Conservation (phyloP, 2,329 filamentous ascomycete species). For the Thielaviopsis ethacetica region DNA sequence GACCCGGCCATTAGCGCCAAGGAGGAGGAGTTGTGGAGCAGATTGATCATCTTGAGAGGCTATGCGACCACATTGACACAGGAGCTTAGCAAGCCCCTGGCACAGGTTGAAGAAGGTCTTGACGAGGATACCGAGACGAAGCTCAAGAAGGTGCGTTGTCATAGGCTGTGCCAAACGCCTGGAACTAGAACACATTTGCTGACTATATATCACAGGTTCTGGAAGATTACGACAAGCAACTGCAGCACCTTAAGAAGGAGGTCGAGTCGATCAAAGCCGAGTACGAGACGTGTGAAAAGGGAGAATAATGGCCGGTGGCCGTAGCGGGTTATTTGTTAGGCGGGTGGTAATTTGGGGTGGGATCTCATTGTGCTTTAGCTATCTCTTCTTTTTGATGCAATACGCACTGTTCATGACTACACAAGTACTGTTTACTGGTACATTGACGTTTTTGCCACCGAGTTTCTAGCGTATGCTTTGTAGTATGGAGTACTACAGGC, state of each 20-base stretch:
- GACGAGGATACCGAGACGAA: slow-evolving; percentile 55
- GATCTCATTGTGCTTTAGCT: too few relatives aligned
- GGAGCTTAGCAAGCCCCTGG: slow-evolving; percentile 54
- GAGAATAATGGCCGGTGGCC: slow-evolving; percentile 12
- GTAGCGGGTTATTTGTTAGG: background rate
- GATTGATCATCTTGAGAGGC: slow-evolving; percentile 58
- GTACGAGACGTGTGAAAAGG: slow-evolving; percentile 38
- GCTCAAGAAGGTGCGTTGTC: slow-evolving; percentile 52
- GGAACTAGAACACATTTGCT: too few relatives aligned
- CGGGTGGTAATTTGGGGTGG: background rate
- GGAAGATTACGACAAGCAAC: slow-evolving; percentile 67
- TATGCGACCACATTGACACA: slow-evolving; percentile 55
- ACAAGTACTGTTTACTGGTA: too few relatives aligned
- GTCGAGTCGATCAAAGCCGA: slow-evolving; percentile 45
- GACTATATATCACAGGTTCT: slow-evolving; percentile 38
- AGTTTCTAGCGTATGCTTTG: too few relatives aligned
- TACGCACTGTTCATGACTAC: too few relatives aligned
- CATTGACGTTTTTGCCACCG: too few relatives aligned
- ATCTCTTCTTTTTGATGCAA: too few relatives aligned
- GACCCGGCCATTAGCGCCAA: slow-evolving; percentile 61
- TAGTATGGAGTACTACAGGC: too few relatives aligned
- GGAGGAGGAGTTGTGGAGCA: slow-evolving; percentile 74
- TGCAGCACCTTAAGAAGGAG: slow-evolving; percentile 59
- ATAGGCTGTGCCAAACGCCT: background rate
- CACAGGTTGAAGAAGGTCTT: slow-evolving; percentile 38